Base-by-base conservation (phyloP, 257 asterid genomes). In the Capsicum chinense region DNA sequence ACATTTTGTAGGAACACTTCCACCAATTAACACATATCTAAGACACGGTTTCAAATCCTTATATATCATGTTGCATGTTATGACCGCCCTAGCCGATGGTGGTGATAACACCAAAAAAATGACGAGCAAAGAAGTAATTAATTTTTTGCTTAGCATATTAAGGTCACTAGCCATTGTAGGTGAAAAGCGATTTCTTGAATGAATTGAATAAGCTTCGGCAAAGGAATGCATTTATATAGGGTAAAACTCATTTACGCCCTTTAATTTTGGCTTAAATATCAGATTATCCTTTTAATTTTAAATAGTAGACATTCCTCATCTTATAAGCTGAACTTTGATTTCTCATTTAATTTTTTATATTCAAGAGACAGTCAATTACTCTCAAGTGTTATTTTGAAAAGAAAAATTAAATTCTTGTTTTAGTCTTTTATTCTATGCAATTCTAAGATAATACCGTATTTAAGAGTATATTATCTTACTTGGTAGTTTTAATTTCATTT, bases 91-190 rank as follows among this genome's bases (percentile, higher is more conserved):
- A 62, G 37, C 39, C 26, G 9, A 57, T 56, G 70, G 7, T 0
- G 69, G 69, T 6, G 69, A 26, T 71, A 58, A n/a, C 57, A 58
- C 83, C 71, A 80, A 21, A 58, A 3, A 80, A 62, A 80, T 59
- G 11, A 80, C 5, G 42, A 80, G 42, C 42, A 19, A 19, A 47
- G 59, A 73, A 73, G 19, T 39, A 73, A 19, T 11, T 0, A 19
- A n/a, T 73, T 3, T 73, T 7, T 73, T n/a, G 80, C 59, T 73
- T 11, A 48, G 42, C 37, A 73, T 12, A 0, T 5, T 73, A 33
- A 42, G 47, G 42, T 21, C 3, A 63, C 42, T 63, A 5, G 59
- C 12, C 80, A 73, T 73, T 48, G 5, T 71, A 3, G 15, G 42
- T 17, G 7, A 0, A 10, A 5, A 17, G 7, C 0, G 52, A 15